Percentiles rank a stretch among this genome's conserved stretches.
phyloP scores from a whole-genome alignment of 1,284 basidiomycete genomes.

The Wolfiporia cocos region DNA sequence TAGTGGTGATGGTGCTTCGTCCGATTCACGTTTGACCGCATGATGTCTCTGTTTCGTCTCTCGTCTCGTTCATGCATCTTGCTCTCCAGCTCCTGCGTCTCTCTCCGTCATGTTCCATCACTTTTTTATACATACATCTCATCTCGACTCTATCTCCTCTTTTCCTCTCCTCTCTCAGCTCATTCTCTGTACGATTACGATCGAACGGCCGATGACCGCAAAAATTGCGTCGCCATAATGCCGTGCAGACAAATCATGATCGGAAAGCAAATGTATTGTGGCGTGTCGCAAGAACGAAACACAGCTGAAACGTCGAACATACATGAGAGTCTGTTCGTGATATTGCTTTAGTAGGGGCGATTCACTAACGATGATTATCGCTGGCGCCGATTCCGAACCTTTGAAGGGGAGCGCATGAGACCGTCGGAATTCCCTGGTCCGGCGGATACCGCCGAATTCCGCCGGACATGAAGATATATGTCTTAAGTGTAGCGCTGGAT shows the following conservation, averaged over 20 bases:
- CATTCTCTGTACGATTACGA: slow-evolving; percentile 14
- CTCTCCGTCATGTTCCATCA: slow-evolving; percentile 8
- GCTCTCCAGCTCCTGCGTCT: slow-evolving; percentile 4
- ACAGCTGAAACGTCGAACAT: too few relatives aligned
- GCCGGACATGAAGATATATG: too few relatives aligned
- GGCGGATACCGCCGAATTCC: too few relatives aligned
- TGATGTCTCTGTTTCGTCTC: slow-evolving; percentile 8
- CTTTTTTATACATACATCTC: slow-evolving; percentile 20
- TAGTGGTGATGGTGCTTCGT: not conserved
- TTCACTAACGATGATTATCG: too few relatives aligned
- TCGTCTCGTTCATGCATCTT: slow-evolving; percentile 1
- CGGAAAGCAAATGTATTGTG: too few relatives aligned
- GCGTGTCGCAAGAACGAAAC: too few relatives aligned
- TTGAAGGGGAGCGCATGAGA: too few relatives aligned
- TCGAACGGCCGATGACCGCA: slow-evolving; percentile 9
- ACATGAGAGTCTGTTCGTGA: too few relatives aligned
- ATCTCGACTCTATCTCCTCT: slow-evolving; percentile 16
- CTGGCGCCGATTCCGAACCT: too few relatives aligned
- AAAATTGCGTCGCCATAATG: slow-evolving; percentile 13
- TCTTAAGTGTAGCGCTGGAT: too few relatives aligned
- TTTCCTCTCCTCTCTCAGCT: slow-evolving; percentile 1
- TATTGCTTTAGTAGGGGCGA: too few relatives aligned
- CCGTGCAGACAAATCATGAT: slow-evolving; percentile 7
- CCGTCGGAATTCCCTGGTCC: too few relatives aligned
- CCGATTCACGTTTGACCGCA: slow-evolving; percentile 1